Evolutionary conservation across 2,329 filamentous ascomycete genomes (phyloP).

Genomic region (Macrophomina phaseolina): DNA sequence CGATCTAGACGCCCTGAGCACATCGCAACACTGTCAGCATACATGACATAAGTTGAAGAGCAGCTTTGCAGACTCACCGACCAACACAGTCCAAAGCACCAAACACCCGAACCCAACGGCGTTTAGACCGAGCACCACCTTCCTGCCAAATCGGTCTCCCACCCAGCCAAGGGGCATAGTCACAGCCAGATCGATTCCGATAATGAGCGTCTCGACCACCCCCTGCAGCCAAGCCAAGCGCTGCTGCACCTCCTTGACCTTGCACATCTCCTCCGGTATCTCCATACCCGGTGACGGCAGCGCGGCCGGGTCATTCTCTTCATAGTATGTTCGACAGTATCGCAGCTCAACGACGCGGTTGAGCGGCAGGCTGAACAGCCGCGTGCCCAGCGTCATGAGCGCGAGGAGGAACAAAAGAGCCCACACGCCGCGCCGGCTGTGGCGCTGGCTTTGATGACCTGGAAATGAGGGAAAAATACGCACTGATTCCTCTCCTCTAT

Average conservation of each 20-base stretch:
- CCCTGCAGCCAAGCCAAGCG: constrained; percentile 61
- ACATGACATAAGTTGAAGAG: background rate
- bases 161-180: constrained; percentile 45
- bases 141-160: constrained; percentile 38
- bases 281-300: constrained; percentile 43
- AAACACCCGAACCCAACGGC: constrained; percentile 39
- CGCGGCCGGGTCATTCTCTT: constrained; percentile 44
- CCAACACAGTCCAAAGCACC: constrained; percentile 39
- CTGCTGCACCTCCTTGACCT: constrained; percentile 58
- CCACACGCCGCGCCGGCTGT: constrained; percentile 3
- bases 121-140: constrained; percentile 41
- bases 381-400: constrained; percentile 40
- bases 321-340: constrained; percentile 58
- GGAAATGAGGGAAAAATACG: constrained; percentile 8
- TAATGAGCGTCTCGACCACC: constrained; percentile 44
- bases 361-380: constrained; percentile 44
- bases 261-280: constrained; percentile 61
- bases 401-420: constrained; percentile 39
- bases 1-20: constrained; percentile 35
- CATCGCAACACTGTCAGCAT: background rate
- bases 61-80: constrained; percentile 35
- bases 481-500: background rate
- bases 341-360: constrained; percentile 45
- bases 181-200: constrained; percentile 42
- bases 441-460: background rate